Evolutionary conservation across 768 basidiomycete species (phyloP), one percentile per base, ranked within the genome.

Genomic region (Sutorius australiensis): DNA sequence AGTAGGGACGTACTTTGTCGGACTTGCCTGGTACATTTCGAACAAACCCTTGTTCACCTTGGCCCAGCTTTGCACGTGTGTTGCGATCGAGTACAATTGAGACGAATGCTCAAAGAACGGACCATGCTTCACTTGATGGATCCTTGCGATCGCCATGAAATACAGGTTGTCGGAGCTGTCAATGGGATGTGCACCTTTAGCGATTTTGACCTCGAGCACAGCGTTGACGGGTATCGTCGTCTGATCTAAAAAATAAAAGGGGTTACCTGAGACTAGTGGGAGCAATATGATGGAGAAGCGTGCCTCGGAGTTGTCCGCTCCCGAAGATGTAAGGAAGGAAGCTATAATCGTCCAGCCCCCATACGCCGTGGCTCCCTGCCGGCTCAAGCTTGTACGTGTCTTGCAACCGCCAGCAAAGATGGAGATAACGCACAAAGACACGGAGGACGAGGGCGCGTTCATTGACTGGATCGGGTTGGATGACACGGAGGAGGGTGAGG

Each of bases 291-390:
- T 17, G 27, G 31, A 43, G n/a, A 45, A 47, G 40, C 73, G 16
- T 61, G 82, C 90, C 88, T 81, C 86, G 77, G 34, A 98, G 77
- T 71, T 98, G 91, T 2, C 83, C 92, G 57, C 92, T 92, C 10
- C 94, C 95, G 65, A 94, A 93, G 10, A 94, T 79, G 63, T 95
- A 97, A 3, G 88, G 84, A 40, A 98, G 77, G 71, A 95, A 95
- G 47, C 77, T 80, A 49, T 87, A 95, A 67, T 97, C 95, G 63
- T 98, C 95, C 34, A 98, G 73, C 2, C 95, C 97, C 97, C 95
- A 99, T 0, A 98, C 95, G 5, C 97, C 97, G 66, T 98, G 95
- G 57, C 91, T 95, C 8, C 97, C 97, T 3, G 97, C 97, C 6
- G 95, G 94, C 69, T 98, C 95, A 10, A 99, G 82, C 45, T 77